Evolutionary conservation across 345 rosid species (phyloP), one percentile per base, ranked within the genome.

Genomic region (Brassica carinata): DNA sequence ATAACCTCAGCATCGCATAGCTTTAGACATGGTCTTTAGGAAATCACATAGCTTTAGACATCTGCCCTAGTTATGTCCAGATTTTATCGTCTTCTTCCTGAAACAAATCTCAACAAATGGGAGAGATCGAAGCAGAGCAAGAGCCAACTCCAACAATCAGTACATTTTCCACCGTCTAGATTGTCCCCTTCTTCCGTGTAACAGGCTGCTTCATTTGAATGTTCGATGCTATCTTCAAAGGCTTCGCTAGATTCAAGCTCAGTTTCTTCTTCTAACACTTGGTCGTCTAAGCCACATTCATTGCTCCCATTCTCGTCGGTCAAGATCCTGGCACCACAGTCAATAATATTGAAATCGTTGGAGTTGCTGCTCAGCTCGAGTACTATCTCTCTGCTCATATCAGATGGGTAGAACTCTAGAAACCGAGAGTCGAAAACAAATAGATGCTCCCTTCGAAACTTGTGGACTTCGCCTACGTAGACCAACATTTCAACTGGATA

Each of bases 271-370:
- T 71, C 57, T 13, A 48, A 48, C 55, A 48, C 55, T 14, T 48
- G 48, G 51, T 43, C 51, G 74, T 33, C 18, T 9, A 5, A n/a
- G 45, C 18, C 59, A 70, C 9, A 62, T 73, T 43, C 77, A 29
- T 63, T 10, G 51, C 51, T 43, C 51, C 51, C 18, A 29, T 58
- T 45, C 17, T 13, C 69, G 1, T 29, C 10, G 30, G 18, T 45
- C 5, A 31, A 33, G 55, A 75, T 19, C 65, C 38, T 63, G 65
- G 30, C 79, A 2, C 79, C 72, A 66, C 66, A 75, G 1, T 66
- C 65, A 8, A 55, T 23, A 34, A 67, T 5, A 1, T 75, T 7
- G 4, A 67, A 66, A 0, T 2, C 11, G 2, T 33, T 13, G 64
- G 10, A 18, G 2, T 66, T 15, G 29, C 72, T 62, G 72, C 55